A percentile compares a stretch with the other conserved stretches of the same genome.
Evolutionary conservation across 495 filamentous ascomycete genomes (phyloP).

Genomic region (Xylaria venustula): DNA sequence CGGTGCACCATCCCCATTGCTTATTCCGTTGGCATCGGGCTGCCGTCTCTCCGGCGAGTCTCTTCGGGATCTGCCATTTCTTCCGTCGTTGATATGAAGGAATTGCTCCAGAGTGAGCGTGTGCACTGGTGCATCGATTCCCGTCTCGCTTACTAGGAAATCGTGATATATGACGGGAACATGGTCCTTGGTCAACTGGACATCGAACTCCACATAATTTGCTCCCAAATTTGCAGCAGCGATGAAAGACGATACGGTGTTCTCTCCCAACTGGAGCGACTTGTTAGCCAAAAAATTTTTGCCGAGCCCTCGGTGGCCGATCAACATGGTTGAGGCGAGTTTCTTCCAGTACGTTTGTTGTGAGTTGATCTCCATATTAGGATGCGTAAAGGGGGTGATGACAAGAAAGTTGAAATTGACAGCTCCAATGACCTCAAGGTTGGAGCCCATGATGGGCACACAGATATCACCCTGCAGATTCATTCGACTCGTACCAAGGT

Average conservation of each 20-base stretch:
- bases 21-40: constrained; percentile 25
- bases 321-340: constrained; percentile 70
- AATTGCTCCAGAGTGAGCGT: constrained; percentile 93
- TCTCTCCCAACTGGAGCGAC: constrained; percentile 92
- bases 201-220: constrained; percentile 90
- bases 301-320: constrained; percentile 89
- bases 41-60: constrained; percentile 25
- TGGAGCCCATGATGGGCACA: constrained; percentile 81
- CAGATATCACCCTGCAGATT: constrained; percentile 90
- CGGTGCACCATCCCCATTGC: constrained; percentile 34
- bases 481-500: constrained; percentile 72
- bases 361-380: constrained; percentile 85
- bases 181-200: constrained; percentile 97
- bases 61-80: constrained; percentile 17
- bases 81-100: constrained; percentile 72
- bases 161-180: constrained; percentile 99
- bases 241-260: constrained; percentile 93
- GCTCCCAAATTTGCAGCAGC: constrained; percentile 92
- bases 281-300: constrained; percentile 82
- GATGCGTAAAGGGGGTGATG: constrained; percentile 91
- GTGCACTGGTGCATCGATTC: constrained; percentile 95
- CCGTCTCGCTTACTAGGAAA: constrained; percentile 97
- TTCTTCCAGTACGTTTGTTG: constrained; percentile 94
- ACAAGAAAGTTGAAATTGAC: constrained; percentile 97
- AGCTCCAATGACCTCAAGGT: constrained; percentile 85